phyloP scores from a whole-genome alignment of 164 flowering plant genomes.

The Malania oleifera region DNA sequence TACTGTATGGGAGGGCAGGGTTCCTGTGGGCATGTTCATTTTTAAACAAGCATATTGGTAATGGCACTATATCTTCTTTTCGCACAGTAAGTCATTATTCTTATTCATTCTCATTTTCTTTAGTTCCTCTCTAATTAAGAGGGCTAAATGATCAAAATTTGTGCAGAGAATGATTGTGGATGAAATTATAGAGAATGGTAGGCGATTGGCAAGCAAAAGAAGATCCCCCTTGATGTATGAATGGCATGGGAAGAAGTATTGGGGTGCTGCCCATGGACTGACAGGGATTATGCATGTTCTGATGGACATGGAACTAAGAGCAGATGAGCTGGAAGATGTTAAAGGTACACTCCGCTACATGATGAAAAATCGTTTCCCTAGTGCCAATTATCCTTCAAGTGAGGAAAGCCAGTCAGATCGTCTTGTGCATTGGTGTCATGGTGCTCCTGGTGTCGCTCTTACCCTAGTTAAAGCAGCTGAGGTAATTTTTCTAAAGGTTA shows the following conservation, averaged over 20 bases:
- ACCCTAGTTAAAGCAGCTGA: constrained; percentile 70
- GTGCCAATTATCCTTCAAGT: constrained; percentile 76
- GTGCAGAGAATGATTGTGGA: constrained; percentile 33
- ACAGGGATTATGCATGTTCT: constrained; percentile 80
- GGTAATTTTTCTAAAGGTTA: constrained; percentile 32
- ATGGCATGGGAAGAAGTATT: constrained; percentile 60
- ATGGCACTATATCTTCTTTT: constrained; percentile 31
- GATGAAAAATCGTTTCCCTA: constrained; percentile 64
- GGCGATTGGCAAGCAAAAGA: constrained; percentile 26
- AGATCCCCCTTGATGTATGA: constrained; percentile 57
- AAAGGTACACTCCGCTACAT: constrained; percentile 60
- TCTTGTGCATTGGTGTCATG: constrained; percentile 93
- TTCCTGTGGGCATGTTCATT: constrained; percentile 54
- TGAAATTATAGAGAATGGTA: constrained; percentile 44
- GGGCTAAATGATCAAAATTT: not conserved
- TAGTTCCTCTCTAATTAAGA: not conserved
- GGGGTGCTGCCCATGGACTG: constrained; percentile 86
- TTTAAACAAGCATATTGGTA: constrained; percentile 41
- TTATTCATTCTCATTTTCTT: not conserved
- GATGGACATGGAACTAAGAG: constrained; percentile 60
- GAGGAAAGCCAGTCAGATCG: constrained; percentile 51
- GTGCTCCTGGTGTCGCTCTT: constrained; percentile 78
- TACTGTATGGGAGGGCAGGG: constrained; percentile 55
- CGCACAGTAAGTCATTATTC: constrained; percentile 27
- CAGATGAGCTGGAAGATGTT: constrained; percentile 61